phyloP scores from a whole-genome alignment of 805 yeast genomes.

The Myxozyma lipomycoides region DNA sequence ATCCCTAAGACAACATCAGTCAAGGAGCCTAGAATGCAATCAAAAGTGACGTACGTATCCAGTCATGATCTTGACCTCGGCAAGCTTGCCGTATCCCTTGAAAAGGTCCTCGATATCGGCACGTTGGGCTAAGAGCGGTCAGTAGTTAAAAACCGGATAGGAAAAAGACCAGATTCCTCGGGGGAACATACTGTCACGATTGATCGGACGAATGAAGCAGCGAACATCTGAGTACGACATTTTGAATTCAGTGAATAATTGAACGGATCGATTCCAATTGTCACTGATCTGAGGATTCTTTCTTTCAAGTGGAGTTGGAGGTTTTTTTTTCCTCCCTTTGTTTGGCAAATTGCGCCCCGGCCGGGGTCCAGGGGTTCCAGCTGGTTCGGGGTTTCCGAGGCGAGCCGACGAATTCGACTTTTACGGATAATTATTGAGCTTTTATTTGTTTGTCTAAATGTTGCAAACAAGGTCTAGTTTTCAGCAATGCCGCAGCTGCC shows the following conservation, averaged over 20 bases:
- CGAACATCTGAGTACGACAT: constrained; percentile 29
- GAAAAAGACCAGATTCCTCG: background rate
- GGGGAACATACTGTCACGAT: constrained; percentile 25
- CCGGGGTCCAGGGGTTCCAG: no score
- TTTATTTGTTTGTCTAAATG: no score
- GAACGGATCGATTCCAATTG: no score
- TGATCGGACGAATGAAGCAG: constrained; percentile 25
- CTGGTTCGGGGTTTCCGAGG: no score
- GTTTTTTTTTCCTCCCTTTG: no score
- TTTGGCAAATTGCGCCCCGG: no score
- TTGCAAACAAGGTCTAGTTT: background rate
- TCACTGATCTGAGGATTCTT: no score
- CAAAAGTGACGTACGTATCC: constrained; percentile 31
- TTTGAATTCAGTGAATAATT: background rate
- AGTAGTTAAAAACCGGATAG: background rate
- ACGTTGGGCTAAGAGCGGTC: constrained; percentile 17
- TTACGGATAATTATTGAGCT: no score
- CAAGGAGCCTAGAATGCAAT: no score
- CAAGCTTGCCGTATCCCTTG: constrained; percentile 48
- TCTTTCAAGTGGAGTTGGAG: no score
- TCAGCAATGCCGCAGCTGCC: constrained; percentile 15
- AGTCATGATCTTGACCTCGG: constrained; percentile 53
- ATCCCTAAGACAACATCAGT: constrained; percentile 32
- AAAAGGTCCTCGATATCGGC: constrained; percentile 50
- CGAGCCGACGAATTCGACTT: no score